Percentiles rank a stretch among this genome's conserved stretches.
phyloP scores from a whole-genome alignment of 805 yeast genomes.

The Saccharomycopsis amapae region DNA sequence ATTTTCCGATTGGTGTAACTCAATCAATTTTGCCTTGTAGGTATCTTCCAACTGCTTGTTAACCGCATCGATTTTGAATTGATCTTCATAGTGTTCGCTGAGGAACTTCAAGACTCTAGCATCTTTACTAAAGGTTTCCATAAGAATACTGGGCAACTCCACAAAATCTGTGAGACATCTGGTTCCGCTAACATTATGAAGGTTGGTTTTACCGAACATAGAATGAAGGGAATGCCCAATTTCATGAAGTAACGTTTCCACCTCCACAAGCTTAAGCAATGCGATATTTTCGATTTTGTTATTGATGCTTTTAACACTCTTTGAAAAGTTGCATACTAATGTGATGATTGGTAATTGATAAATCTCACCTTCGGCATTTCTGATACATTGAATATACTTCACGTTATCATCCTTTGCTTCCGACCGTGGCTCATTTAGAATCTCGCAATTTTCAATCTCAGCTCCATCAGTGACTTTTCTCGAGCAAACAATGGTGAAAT shows the following conservation, averaged over 20 bases:
- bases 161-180: constrained; percentile 95
- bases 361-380: constrained; percentile 35
- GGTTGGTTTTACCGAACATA: constrained; percentile 84
- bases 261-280: constrained; percentile 64
- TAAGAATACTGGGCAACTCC: constrained; percentile 90
- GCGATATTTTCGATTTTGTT: constrained; percentile 37
- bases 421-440: constrained; percentile 20
- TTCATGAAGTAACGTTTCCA: constrained; percentile 93
- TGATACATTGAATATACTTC: constrained; percentile 21
- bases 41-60: constrained; percentile 2
- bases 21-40: constrained; percentile 8
- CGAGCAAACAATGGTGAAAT: constrained; percentile 93
- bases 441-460: constrained; percentile 28
- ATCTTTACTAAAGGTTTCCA: constrained; percentile 88
- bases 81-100: constrained; percentile 53
- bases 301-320: constrained; percentile 30
- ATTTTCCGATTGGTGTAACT: constrained; percentile 40
- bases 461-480: constrained; percentile 51
- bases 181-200: constrained; percentile 92
- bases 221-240: constrained; percentile 99
- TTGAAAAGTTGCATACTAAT: constrained; percentile 73
- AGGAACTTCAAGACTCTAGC: constrained; percentile 65
- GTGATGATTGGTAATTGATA: constrained; percentile 88
- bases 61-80: neutral
- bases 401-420: constrained; percentile 1